phyloP scores from a whole-genome alignment of 2,329 filamentous ascomycete species.

The Fusarium nodosum region DNA sequence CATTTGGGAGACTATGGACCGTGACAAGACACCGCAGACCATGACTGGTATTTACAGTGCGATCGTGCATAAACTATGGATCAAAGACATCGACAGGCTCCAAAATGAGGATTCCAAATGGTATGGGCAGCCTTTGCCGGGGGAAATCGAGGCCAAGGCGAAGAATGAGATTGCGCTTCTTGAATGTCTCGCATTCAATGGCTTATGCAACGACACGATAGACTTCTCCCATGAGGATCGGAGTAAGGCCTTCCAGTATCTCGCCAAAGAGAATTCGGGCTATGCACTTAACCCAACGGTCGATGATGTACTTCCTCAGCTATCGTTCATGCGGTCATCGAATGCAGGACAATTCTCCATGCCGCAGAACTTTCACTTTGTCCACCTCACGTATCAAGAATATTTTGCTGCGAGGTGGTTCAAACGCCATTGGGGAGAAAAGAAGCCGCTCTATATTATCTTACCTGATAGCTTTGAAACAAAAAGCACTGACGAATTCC shows the following conservation, averaged over 20 bases:
- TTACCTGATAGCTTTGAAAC: neutral
- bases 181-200: neutral
- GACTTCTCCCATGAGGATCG: neutral
- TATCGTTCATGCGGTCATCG: neutral
- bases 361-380: neutral
- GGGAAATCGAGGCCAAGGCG: neutral
- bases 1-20: neutral
- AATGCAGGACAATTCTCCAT: neutral
- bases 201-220: neutral
- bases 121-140: too few species aligned
- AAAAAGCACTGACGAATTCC: neutral
- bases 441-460: neutral
- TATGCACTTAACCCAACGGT: neutral
- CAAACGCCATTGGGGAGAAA: neutral
- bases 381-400: neutral
- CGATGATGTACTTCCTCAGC: neutral
- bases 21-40: neutral
- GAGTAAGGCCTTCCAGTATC: accelerated
- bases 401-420: neutral
- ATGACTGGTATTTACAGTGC: neutral
- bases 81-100: neutral
- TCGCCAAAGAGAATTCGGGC: too few species aligned
- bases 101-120: too few species aligned
- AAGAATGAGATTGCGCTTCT: neutral
- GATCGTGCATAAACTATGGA: neutral